Evolutionary conservation across 306 rosid genomes (phyloP).

Genomic region (Coriaria nepalensis): DNA sequence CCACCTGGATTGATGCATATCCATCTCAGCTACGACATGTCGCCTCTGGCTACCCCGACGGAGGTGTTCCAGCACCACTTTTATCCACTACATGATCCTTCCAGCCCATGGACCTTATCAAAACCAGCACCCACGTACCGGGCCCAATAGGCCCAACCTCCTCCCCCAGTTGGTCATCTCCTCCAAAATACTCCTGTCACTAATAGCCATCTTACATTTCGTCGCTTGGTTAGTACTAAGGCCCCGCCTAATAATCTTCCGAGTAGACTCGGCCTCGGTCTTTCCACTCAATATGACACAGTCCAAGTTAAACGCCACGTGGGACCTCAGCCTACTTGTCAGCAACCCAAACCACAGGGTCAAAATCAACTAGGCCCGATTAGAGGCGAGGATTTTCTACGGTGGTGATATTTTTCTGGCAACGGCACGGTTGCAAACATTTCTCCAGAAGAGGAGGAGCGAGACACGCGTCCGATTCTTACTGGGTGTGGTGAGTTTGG

Average conservation of each 20-base stretch:
- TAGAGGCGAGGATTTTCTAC: slow-evolving; percentile 9
- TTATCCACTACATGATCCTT: background rate
- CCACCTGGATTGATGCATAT: background rate
- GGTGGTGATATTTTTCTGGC: background rate
- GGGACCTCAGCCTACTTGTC: slow-evolving; percentile 16
- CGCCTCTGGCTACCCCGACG: slow-evolving; percentile 14
- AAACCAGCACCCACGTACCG: background rate
- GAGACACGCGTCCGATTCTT: slow-evolving; percentile 7
- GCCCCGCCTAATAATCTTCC: slow-evolving; percentile 14
- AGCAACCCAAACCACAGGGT: slow-evolving; percentile 15
- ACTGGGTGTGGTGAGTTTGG: background rate
- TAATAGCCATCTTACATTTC: slow-evolving; percentile 3
- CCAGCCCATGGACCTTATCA: background rate
- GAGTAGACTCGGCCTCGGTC: slow-evolving; percentile 19
- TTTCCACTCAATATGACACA: slow-evolving; percentile 5
- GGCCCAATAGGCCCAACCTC: background rate
- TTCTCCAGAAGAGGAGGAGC: background rate
- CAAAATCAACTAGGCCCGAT: slow-evolving; percentile 5
- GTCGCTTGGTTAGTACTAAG: slow-evolving; percentile 9
- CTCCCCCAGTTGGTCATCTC: slow-evolving; percentile 5
- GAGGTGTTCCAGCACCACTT: background rate
- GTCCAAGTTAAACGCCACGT: slow-evolving; percentile 12
- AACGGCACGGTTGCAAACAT: slow-evolving; percentile 5
- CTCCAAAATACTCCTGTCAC: background rate
- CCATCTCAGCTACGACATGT: slow-evolving; percentile 9